Evolutionary conservation across 2,329 filamentous ascomycete genomes (phyloP), one percentile per base, ranked within the genome.

Genomic region (Hypomyces rosellus): DNA sequence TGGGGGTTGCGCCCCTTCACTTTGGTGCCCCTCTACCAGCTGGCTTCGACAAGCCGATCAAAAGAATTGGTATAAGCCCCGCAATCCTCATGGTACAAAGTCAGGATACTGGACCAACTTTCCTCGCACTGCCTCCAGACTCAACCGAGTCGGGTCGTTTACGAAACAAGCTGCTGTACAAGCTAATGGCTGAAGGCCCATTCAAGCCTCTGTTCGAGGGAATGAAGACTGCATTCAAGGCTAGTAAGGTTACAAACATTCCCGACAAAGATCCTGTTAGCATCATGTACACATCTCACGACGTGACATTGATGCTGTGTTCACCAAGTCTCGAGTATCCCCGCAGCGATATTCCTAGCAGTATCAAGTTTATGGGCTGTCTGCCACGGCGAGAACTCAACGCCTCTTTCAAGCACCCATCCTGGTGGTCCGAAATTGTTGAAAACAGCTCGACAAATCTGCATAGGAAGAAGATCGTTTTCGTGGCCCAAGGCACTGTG

Each of bases 401-500:
- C 11, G 13, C 30, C 30, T 37, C 25, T 30, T 30, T 36, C 6
- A 15, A 45, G 37, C 37, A 48, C 18, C 51, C 45, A 13, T 13
- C 7, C 3, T 48, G 44, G 43, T 50, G 48, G 51, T 30, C 39
- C 2, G 48, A 50, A 14, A 39, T 50, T 11, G 18, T 39, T 7
- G 33, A 16, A 5, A 15, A 36, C 3, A n/a, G 4, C 64, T 15
- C 18, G 74, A 34, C 69, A 0, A 59, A 55, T 18, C 54, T 41
- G 43, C 59, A 56, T 1, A 54, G 66, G 16, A 72, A 69, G 49
- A 69, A 67, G 46, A 54, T 79, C 20, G 61, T 79, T 5, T 64
- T 69, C 16, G 73, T 78, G 5, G 66, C 69, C 1, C 75, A 78
- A 55, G 75, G 76, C 4, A 79, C 75, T 3, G 55, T 74, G 3